phyloP scores from a whole-genome alignment of 1,139 yeast species.

The Candida sp. region DNA sequence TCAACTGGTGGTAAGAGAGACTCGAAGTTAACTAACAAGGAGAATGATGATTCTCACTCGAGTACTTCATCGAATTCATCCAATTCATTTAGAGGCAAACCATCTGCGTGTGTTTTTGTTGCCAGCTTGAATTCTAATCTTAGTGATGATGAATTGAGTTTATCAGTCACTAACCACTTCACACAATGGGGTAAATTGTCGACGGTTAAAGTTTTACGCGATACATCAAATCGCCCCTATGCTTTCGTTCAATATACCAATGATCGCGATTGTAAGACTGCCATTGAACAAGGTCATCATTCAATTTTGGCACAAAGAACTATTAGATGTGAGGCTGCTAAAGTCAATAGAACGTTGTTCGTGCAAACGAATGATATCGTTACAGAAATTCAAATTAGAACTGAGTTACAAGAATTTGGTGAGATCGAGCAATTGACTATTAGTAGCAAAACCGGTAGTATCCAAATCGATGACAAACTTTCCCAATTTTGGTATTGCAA shows the following conservation, averaged over 20 bases:
- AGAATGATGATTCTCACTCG: neutral
- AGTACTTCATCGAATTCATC: neutral
- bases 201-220: conserved; percentile 83
- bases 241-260: conserved; percentile 87
- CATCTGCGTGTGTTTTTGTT: conserved; percentile 86
- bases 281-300: conserved; percentile 69
- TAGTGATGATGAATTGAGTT: conserved; percentile 67
- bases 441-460: conserved; percentile 28
- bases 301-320: conserved; percentile 68
- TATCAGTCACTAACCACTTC: conserved; percentile 65
- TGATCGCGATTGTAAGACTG: conserved; percentile 67
- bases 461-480: conserved; percentile 6
- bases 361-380: conserved; percentile 30
- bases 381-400: conserved; percentile 28
- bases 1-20: neutral
- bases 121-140: conserved; percentile 68
- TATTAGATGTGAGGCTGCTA: conserved; percentile 86
- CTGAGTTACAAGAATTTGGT: conserved; percentile 53
- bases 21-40: neutral
- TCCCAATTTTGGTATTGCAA: conserved; percentile 71
- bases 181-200: conserved; percentile 65
- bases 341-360: conserved; percentile 82
- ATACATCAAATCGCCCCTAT: conserved; percentile 80
- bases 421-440: conserved; percentile 69
- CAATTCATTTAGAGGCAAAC: conserved; percentile 36